A percentile compares a stretch with the other conserved stretches of the same genome.
Conservation (phyloP, 2,329 filamentous ascomycete species). For the Xylariaceae sp. region DNA sequence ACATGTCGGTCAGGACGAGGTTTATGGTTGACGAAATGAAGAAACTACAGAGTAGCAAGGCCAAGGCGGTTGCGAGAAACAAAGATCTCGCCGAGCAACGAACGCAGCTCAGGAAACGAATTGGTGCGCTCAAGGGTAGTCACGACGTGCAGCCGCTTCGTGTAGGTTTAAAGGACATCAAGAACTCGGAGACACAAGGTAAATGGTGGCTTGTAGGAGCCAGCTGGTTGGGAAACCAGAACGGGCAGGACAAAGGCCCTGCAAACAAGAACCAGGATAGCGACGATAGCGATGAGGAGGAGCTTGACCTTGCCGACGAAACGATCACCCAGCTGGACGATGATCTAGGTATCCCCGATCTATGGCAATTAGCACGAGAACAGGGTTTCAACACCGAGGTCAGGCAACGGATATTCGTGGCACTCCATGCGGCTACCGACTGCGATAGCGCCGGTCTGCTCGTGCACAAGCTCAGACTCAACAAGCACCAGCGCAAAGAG, state of each 20-base stretch:
- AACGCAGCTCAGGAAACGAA: constrained; percentile 79
- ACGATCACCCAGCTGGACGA: constrained; percentile 32
- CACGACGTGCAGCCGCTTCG: constrained; percentile 67
- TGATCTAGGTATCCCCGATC: constrained; percentile 59
- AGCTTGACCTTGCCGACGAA: constrained; percentile 12
- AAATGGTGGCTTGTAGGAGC: constrained; percentile 99
- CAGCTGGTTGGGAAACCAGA: constrained; percentile 62
- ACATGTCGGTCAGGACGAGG: constrained; percentile 80
- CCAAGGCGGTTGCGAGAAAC: constrained; percentile 69
- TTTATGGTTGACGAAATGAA: constrained; percentile 98
- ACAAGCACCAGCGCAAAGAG: constrained; percentile 79
- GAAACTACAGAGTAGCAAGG: constrained; percentile 88
- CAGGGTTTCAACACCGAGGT: constrained; percentile 85
- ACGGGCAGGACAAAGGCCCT: constrained; percentile 7
- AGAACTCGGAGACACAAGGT: constrained; percentile 76
- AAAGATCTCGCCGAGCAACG: constrained; percentile 77
- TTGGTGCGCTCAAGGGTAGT: constrained; percentile 68
- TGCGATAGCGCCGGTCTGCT: constrained; percentile 78
- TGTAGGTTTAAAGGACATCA: constrained; percentile 76
- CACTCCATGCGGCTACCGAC: constrained; percentile 80
- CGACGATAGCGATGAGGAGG: constrained; percentile 35
- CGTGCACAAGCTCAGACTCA: constrained; percentile 76
- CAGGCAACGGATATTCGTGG: constrained; percentile 86
- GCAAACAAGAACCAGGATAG: background rate
- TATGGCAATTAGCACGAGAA: constrained; percentile 67